A percentile compares a stretch with the other conserved stretches of the same genome.
These are phyloP conservation scores for Saccharomycopsis malanga DNA, from an alignment of 805 yeast genomes.

Conservation along the genomic window DNA sequence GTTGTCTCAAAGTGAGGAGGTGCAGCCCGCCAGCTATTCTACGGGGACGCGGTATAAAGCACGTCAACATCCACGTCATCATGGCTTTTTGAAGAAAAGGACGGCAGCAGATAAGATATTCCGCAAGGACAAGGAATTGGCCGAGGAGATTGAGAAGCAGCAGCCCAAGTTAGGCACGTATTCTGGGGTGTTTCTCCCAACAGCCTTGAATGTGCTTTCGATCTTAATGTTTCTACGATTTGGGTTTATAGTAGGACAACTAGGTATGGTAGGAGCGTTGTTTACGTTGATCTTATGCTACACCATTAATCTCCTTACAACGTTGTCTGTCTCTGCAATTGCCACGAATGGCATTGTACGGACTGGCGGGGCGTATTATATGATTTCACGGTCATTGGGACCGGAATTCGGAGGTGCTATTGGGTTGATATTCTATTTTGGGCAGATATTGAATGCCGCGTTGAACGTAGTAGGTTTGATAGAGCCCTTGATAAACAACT, in stretches of 20 bases:
- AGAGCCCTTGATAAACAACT: constrained; percentile 80
- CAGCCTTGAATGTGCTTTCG: constrained; percentile 84
- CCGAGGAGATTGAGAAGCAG: neutral
- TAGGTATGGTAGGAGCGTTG: constrained; percentile 79
- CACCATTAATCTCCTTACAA: constrained; percentile 73
- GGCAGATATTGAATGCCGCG: constrained; percentile 87
- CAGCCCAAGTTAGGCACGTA: constrained; percentile 62
- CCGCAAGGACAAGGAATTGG: neutral
- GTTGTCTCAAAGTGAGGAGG: neutral
- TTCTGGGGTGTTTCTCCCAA: constrained; percentile 90
- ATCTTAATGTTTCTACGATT: constrained; percentile 92
- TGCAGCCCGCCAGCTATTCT: neutral
- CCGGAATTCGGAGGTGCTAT: constrained; percentile 98
- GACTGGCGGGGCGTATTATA: constrained; percentile 98
- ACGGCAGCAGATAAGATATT: neutral
- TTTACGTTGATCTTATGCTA: constrained; percentile 65
- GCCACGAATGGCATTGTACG: constrained; percentile 96
- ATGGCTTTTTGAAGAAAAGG: neutral
- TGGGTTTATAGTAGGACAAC: constrained; percentile 92
- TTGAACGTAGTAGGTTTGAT: constrained; percentile 93
- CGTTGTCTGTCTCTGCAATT: constrained; percentile 87
- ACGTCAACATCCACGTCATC: neutral
- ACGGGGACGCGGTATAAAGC: neutral
- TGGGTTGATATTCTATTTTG: constrained; percentile 88
- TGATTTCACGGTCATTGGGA: constrained; percentile 92